phyloP scores from a whole-genome alignment of 805 yeast genomes.

The Alloascoidea hylecoeti region DNA sequence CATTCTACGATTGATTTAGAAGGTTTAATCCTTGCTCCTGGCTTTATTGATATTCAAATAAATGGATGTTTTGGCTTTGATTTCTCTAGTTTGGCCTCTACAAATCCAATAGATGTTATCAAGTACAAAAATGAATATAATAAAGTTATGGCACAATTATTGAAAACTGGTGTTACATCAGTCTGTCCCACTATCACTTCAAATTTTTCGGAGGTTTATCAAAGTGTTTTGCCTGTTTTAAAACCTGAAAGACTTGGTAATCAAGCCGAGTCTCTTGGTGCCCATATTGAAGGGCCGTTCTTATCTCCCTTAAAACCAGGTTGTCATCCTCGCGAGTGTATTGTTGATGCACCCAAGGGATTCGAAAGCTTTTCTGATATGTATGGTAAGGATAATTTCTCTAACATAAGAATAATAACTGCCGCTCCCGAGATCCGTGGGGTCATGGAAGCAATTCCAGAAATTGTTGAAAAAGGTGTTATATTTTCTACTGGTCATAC shows the following conservation, averaged over 20 bases:
- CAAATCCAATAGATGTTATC: conserved; percentile 19
- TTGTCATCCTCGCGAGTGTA: conserved; percentile 36
- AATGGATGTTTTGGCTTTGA: conserved; percentile 46
- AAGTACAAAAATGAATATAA: conserved; percentile 22
- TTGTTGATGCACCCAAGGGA: conserved; percentile 22
- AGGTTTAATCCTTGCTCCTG: conserved; percentile 37
- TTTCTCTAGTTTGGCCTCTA: conserved; percentile 19
- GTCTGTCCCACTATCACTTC: conserved; percentile 45
- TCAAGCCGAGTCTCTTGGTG: conserved; percentile 26
- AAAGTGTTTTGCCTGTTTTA: conserved; percentile 29
- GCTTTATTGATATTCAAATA: conserved; percentile 41
- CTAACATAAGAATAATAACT: conserved; percentile 23
- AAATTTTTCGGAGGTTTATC: conserved; percentile 32
- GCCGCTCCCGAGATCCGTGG: conserved; percentile 40
- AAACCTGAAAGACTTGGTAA: conserved; percentile 17
- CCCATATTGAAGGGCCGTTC: conserved; percentile 50
- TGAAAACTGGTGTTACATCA: conserved; percentile 38
- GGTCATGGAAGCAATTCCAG: conserved; percentile 26
- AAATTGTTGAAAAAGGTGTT: conserved; percentile 18
- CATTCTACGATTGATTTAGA: conserved; percentile 24
- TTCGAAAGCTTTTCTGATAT: conserved; percentile 17
- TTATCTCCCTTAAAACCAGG: conserved; percentile 33
- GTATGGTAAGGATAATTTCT: conserved; percentile 27
- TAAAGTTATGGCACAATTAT: conserved; percentile 29
- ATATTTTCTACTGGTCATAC: conserved; percentile 35